Evolutionary conservation across 345 rosid species (phyloP).

Genomic region (Viola odorata): DNA sequence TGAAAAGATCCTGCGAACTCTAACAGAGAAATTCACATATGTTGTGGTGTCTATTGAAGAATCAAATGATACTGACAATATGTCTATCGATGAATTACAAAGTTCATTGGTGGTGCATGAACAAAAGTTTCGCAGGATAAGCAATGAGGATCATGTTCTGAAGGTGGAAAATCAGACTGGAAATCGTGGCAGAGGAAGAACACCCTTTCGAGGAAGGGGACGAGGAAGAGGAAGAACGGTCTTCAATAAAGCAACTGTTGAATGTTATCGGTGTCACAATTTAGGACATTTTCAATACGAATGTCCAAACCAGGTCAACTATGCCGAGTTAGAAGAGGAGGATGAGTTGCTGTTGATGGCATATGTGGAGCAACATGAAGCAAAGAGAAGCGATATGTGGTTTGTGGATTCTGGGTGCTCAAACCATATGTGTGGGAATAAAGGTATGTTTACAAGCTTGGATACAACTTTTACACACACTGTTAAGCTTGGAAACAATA

Average conservation of each 20-base stretch:
- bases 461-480: background rate
- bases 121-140: background rate
- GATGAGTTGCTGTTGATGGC: slow-evolving; percentile 1
- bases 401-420: background rate
- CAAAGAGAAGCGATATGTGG: background rate
- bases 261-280: background rate
- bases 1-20: slow-evolving; percentile 1
- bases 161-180: background rate
- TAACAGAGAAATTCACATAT: background rate
- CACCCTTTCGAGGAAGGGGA: background rate
- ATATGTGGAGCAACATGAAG: background rate
- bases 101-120: background rate
- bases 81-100: background rate
- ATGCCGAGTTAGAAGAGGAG: background rate
- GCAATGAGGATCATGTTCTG: too few species aligned
- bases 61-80: background rate
- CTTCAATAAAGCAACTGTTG: background rate
- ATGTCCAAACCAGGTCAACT: background rate
- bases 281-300: slow-evolving; percentile 1
- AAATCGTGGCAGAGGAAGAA: background rate
- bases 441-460: background rate
- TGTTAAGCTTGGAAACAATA: background rate
- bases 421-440: slow-evolving; percentile 1
- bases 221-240: background rate
- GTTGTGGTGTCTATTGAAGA: background rate